These are phyloP conservation scores for Curvularia spicifera DNA, from an alignment of 2,329 filamentous ascomycete genomes.

Conservation along the genomic window DNA sequence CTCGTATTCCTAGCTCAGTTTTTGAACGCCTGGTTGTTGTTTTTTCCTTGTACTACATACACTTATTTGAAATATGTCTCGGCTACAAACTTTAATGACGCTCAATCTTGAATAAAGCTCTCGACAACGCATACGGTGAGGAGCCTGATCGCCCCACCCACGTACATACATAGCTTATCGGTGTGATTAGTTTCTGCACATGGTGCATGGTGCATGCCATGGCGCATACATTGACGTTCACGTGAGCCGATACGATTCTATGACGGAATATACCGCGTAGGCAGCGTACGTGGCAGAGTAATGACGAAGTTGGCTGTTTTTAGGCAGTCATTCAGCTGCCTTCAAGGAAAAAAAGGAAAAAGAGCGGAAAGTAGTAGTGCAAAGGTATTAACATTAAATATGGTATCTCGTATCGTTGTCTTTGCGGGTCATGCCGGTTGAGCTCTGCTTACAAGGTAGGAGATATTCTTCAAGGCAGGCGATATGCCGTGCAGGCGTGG, in stretches of 20 bases:
- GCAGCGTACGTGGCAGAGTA: not conserved
- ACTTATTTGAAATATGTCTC: not conserved
- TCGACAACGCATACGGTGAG: not conserved
- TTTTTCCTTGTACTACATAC: too few species aligned
- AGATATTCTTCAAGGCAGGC: not conserved
- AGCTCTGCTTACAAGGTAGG: not conserved
- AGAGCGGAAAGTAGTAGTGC: not conserved
- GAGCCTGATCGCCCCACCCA: not conserved
- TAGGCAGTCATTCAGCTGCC: not conserved
- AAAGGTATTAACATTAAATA: conserved; percentile 1
- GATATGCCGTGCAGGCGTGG: not conserved
- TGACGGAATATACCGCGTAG: not conserved
- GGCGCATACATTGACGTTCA: conserved; percentile 12
- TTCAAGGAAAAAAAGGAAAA: not conserved
- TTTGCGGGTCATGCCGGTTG: not conserved
- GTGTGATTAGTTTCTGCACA: conserved; percentile 3
- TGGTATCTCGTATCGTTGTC: not conserved
- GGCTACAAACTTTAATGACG: not conserved
- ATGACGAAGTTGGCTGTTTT: not conserved
- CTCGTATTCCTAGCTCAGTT: not conserved
- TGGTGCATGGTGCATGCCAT: conserved; percentile 4
- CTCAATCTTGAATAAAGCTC: not conserved
- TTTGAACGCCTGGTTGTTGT: not conserved
- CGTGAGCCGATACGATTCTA: conserved; percentile 3
- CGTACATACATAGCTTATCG: not conserved